Conservation (phyloP, 345 rosid species). For the Eutrema yunnanense region DNA sequence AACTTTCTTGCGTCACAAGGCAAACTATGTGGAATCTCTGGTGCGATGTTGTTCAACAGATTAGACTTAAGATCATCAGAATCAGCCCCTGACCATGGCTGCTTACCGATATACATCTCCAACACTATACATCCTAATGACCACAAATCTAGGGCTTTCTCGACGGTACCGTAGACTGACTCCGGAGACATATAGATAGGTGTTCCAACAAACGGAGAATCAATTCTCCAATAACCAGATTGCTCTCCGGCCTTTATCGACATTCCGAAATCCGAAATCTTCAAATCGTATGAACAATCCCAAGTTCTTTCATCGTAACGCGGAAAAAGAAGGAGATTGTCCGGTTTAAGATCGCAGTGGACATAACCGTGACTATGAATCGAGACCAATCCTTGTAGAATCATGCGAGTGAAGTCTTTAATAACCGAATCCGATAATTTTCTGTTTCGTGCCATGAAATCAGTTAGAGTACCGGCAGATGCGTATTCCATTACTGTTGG, state of each 20-base stretch:
- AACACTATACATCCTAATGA: slow-evolving; percentile 25
- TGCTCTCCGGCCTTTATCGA: neutral
- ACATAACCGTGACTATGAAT: slow-evolving; percentile 24
- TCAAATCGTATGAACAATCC: neutral
- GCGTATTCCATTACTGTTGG: slow-evolving; percentile 21
- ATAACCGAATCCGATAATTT: neutral
- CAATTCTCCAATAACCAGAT: neutral
- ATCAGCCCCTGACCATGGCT: neutral
- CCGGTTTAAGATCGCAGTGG: slow-evolving; percentile 31
- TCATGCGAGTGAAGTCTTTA: slow-evolving; percentile 25
- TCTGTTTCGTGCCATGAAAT: neutral
- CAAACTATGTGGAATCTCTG: slow-evolving; percentile 7
- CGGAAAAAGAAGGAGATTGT: slow-evolving; percentile 15
- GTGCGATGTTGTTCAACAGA: neutral
- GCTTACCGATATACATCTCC: slow-evolving; percentile 15
- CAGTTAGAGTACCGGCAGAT: neutral
- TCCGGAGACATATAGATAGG: slow-evolving; percentile 19
- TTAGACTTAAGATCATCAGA: neutral
- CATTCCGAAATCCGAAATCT: slow-evolving; percentile 25
- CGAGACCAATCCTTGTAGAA: slow-evolving; percentile 18
- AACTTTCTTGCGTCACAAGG: slow-evolving; percentile 22
- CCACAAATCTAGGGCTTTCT: slow-evolving; percentile 27
- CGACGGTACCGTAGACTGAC: neutral
- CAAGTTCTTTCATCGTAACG: slow-evolving; percentile 5
- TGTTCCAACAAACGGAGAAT: slow-evolving; percentile 9